Base-by-base conservation (phyloP, 257 asterid genomes). In the Fraxinus americana region DNA sequence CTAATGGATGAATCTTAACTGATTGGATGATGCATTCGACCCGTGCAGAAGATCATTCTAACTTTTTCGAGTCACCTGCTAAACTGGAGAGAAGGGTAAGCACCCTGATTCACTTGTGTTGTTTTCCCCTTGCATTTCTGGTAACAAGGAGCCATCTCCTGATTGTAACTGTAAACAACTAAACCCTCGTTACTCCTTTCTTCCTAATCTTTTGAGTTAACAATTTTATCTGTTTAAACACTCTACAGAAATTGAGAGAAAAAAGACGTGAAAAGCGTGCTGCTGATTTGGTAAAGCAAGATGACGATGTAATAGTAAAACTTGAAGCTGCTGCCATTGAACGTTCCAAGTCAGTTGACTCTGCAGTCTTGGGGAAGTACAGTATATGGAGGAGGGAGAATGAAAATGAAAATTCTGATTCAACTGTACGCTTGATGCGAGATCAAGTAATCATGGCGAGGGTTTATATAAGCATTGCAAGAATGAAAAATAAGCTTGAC, bases 371-470 rank as follows among this genome's bases (percentile, higher is more conserved):
- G 84, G 99, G 99, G 63, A 96, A 96, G 79, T 96, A 96, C 81
- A 96, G 98, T 75, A 81, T 96, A 80, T 96, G 99, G 99, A 87
- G 98, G 91, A 96, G 77, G 88, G 99, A 96, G 82, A 90, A 78
- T 78, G 99, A 96, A 8, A 92, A 88, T 75, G 99, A 96, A 78
- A 96, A 93, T 82, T n/a, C 96, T 70, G 99, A 96, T 86, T 90
- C 97, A 75, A 93, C 87, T 76, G 95, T 96, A 39, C 96, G 96
- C 50, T 83, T 95, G 89, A 90, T 95, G 83, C 93, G 97, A 35
- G 99, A 95, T 86, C 98, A 95, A 89, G 84, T 91, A 90, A 95
- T 95, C 73, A 90, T 95, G 98, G 97, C 98, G 43, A 93, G 96
- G 91, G 98, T 93, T 41, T 95, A 93, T 81, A 67, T 84, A 77